phyloP scores from a whole-genome alignment of 2,329 filamentous ascomycete species.

The Tothia fuscella region DNA sequence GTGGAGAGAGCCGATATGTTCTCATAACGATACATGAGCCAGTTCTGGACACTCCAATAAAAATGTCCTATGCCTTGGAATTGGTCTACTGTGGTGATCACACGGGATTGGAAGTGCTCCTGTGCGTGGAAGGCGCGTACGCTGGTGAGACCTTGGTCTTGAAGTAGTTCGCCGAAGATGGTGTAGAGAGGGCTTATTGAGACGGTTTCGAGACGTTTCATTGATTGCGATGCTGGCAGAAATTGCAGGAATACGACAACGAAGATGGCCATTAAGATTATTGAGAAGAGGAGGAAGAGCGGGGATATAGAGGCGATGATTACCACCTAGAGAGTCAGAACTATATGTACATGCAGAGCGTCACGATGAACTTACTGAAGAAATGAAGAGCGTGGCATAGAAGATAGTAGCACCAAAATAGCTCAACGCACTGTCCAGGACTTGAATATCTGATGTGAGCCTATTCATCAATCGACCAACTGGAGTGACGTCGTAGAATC shows the following conservation, averaged over 20 bases:
- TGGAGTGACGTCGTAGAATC: constrained; percentile 84
- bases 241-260: constrained; percentile 64
- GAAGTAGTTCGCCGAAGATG: constrained; percentile 74
- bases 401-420: constrained; percentile 45
- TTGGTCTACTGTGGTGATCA: constrained; percentile 72
- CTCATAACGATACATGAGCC: constrained; percentile 74
- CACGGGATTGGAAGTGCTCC: constrained; percentile 63
- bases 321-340: constrained; percentile 57
- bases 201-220: constrained; percentile 78
- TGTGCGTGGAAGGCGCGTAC: constrained; percentile 75
- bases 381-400: constrained; percentile 56
- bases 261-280: constrained; percentile 55
- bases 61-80: constrained; percentile 96
- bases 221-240: constrained; percentile 68
- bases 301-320: constrained; percentile 75
- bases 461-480: constrained; percentile 86
- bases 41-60: constrained; percentile 72
- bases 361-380: constrained; percentile 59
- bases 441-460: constrained; percentile 79
- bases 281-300: constrained; percentile 59
- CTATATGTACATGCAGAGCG: constrained; percentile 57
- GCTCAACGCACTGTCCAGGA: constrained; percentile 46
- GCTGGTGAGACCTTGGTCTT: constrained; percentile 62
- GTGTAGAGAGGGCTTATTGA: constrained; percentile 81
- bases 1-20: constrained; percentile 60